These are phyloP conservation scores for Apostasia ramifera DNA, from an alignment of 106 monocot genomes.

Conservation along the genomic window DNA sequence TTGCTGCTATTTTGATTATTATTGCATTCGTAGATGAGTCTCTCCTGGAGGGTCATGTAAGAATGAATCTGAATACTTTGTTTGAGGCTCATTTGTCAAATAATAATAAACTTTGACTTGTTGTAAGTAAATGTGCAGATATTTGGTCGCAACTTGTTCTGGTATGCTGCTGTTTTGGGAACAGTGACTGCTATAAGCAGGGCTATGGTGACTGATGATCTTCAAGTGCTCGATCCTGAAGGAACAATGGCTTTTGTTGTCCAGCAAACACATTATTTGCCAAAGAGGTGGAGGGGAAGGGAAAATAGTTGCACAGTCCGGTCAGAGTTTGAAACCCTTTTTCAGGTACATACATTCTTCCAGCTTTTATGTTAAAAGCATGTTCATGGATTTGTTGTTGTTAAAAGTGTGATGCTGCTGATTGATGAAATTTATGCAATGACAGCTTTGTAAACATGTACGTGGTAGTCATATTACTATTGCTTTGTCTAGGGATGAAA, in stretches of 20 bases:
- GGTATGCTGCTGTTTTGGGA: conserved; percentile 94
- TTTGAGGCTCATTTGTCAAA: not conserved
- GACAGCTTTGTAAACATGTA: too few species aligned
- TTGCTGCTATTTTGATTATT: conserved; percentile 87
- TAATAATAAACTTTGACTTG: not conserved
- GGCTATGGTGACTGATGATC: conserved; percentile 67
- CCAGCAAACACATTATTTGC: conserved; percentile 90
- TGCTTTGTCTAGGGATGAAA: too few species aligned
- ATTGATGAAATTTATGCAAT: too few species aligned
- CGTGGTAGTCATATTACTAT: too few species aligned
- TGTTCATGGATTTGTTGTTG: not conserved
- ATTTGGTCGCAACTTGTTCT: conserved; percentile 89
- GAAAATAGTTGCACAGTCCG: conserved; percentile 75
- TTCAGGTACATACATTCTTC: conserved; percentile 52
- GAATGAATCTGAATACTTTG: conserved; percentile 7
- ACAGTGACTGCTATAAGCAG: conserved; percentile 86
- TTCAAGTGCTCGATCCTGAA: conserved; percentile 80
- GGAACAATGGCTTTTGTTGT: conserved; percentile 84
- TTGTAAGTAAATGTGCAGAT: conserved; percentile 45
- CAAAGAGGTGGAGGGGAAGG: conserved; percentile 90
- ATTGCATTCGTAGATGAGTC: conserved; percentile 92
- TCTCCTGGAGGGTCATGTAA: conserved; percentile 95
- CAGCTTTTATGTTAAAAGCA: not conserved
- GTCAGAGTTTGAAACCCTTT: conserved; percentile 84
- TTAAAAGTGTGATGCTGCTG: too few species aligned